Conservation (phyloP, 805 yeast genomes). For the Yarrowia porcina region DNA sequence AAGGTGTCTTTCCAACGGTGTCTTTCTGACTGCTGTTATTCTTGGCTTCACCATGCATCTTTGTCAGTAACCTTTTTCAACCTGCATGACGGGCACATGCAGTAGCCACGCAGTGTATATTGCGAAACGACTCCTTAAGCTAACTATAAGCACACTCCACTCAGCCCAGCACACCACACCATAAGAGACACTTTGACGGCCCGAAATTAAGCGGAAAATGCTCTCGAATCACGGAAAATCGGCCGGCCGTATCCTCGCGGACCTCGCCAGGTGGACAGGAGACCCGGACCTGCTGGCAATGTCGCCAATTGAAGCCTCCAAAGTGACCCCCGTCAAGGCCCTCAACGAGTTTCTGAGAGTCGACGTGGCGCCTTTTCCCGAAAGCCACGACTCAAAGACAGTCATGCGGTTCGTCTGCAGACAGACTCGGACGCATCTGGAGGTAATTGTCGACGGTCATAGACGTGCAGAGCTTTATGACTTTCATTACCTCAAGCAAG, state of each 20-base stretch:
- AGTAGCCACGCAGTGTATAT: neutral
- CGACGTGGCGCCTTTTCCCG: slow-evolving; percentile 26
- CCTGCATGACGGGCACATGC: neutral
- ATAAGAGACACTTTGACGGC: neutral
- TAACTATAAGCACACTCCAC: too few relatives aligned
- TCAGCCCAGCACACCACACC: neutral
- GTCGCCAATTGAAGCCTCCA: slow-evolving; percentile 29
- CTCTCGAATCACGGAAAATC: slow-evolving; percentile 27
- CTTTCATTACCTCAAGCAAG: neutral
- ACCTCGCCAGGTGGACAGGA: slow-evolving; percentile 33
- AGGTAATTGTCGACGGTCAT: slow-evolving; percentile 26
- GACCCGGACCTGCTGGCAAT: slow-evolving; percentile 27
- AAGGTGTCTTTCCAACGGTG: neutral
- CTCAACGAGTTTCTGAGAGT: slow-evolving; percentile 28
- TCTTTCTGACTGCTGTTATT: too few relatives aligned
- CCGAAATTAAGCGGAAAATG: neutral
- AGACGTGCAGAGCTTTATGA: slow-evolving; percentile 7
- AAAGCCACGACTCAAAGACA: slow-evolving; percentile 23
- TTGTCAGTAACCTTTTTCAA: neutral
- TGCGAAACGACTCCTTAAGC: neutral
- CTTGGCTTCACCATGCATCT: neutral
- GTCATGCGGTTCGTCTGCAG: slow-evolving; percentile 28
- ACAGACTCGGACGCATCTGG: slow-evolving; percentile 32
- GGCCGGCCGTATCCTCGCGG: slow-evolving; percentile 36
- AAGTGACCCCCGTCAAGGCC: slow-evolving; percentile 25